phyloP scores from a whole-genome alignment of 2,329 filamentous ascomycete genomes.

The Blastomyces silverae region DNA sequence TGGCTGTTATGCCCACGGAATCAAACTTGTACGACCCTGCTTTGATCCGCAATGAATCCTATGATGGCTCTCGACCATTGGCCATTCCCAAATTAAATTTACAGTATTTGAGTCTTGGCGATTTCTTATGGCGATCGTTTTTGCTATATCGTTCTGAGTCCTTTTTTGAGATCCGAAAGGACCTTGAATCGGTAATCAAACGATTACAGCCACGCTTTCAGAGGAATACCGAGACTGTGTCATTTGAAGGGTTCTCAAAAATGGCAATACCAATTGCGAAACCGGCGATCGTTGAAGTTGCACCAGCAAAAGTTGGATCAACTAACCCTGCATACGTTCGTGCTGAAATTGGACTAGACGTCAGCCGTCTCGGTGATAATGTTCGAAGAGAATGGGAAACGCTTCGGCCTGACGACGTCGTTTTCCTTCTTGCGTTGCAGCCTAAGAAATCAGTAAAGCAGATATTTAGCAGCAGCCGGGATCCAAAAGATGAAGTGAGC shows the following conservation, averaged over 20 bases:
- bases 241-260: slow-evolving; percentile 76
- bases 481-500: slow-evolving; percentile 53
- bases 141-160: slow-evolving; percentile 82
- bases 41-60: slow-evolving; percentile 73
- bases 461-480: slow-evolving; percentile 19
- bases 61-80: slow-evolving; percentile 78
- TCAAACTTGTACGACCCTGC: slow-evolving; percentile 67
- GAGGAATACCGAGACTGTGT: slow-evolving; percentile 56
- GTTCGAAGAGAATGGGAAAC: slow-evolving; percentile 84
- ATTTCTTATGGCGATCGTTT: slow-evolving; percentile 95
- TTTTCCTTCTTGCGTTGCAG: slow-evolving; percentile 77
- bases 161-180: slow-evolving; percentile 87
- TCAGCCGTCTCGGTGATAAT: slow-evolving; percentile 68
- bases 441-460: slow-evolving; percentile 42
- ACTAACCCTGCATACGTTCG: slow-evolving; percentile 75
- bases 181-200: slow-evolving; percentile 76
- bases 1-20: slow-evolving; percentile 80
- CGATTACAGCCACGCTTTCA: slow-evolving; percentile 64
- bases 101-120: slow-evolving; percentile 88
- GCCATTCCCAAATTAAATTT: slow-evolving; percentile 91
- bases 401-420: slow-evolving; percentile 75
- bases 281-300: slow-evolving; percentile 78
- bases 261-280: slow-evolving; percentile 87
- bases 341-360: slow-evolving; percentile 78
- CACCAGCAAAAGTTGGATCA: slow-evolving; percentile 75